These are phyloP conservation scores for Aspergillus biplanus DNA, from an alignment of 495 filamentous ascomycete species.

Conservation along the genomic window DNA sequence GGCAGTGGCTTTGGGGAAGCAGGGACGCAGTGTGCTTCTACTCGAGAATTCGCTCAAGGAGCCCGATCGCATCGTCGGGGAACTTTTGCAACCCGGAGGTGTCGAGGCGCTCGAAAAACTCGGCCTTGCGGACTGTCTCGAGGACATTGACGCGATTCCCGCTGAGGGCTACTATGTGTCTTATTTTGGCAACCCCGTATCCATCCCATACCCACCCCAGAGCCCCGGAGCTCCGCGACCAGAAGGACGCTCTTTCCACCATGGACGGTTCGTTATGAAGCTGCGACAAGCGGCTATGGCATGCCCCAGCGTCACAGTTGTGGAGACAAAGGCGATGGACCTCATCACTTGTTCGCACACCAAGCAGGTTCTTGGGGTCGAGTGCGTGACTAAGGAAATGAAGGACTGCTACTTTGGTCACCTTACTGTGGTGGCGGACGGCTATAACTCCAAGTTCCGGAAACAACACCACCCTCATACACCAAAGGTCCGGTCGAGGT, in stretches of 20 bases:
- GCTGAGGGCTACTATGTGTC: slow-evolving; percentile 86
- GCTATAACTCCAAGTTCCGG: slow-evolving; percentile 91
- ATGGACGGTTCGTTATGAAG: slow-evolving; percentile 81
- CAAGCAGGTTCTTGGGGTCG: slow-evolving; percentile 73
- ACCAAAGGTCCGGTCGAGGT: slow-evolving; percentile 77
- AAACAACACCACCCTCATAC: slow-evolving; percentile 71
- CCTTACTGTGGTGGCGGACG: slow-evolving; percentile 89
- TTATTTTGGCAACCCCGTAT: slow-evolving; percentile 78
- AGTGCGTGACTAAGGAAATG: slow-evolving; percentile 61
- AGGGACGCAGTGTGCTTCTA: slow-evolving; percentile 89
- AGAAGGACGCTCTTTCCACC: slow-evolving; percentile 76
- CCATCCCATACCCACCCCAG: slow-evolving; percentile 69
- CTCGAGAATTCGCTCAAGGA: slow-evolving; percentile 89
- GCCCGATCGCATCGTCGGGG: slow-evolving; percentile 95
- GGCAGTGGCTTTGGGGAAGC: slow-evolving; percentile 82
- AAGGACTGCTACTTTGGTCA: slow-evolving; percentile 81
- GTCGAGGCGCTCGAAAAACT: slow-evolving; percentile 78
- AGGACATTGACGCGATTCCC: slow-evolving; percentile 82
- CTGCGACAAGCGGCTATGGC: slow-evolving; percentile 66
- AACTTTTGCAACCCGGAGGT: slow-evolving; percentile 92
- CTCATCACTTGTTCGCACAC: slow-evolving; percentile 62
- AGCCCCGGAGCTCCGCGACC: slow-evolving; percentile 45
- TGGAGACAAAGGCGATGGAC: slow-evolving; percentile 71
- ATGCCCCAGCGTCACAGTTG: slow-evolving; percentile 71
- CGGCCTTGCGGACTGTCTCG: slow-evolving; percentile 79